phyloP scores from a whole-genome alignment of 306 rosid genomes.

The Cicer pinnatifidum region DNA sequence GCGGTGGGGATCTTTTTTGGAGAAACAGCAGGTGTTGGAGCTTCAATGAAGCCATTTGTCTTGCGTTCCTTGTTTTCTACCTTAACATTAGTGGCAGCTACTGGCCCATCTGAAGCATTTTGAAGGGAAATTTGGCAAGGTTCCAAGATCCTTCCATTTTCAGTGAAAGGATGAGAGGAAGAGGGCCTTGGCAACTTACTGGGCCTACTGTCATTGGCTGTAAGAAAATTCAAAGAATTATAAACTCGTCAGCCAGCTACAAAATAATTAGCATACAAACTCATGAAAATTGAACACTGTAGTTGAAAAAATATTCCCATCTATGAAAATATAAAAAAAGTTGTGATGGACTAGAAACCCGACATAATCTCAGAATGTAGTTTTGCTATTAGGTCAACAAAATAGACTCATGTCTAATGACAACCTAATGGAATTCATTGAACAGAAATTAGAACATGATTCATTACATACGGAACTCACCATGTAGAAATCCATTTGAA shows the following conservation, averaged over 20 bases:
- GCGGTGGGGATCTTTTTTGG: slow-evolving; percentile 41
- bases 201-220: slow-evolving; percentile 70
- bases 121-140: slow-evolving; percentile 55
- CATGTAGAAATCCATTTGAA: no score
- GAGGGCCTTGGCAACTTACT: slow-evolving; percentile 56
- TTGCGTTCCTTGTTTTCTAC: slow-evolving; percentile 54
- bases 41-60: slow-evolving; percentile 65
- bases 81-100: slow-evolving; percentile 50
- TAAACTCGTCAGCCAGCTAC: slow-evolving; percentile 43
- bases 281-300: slow-evolving; percentile 26
- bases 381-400: slow-evolving; percentile 14
- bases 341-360: slow-evolving; percentile 27
- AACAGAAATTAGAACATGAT: slow-evolving; percentile 34
- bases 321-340: not conserved
- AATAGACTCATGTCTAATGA: slow-evolving; percentile 24
- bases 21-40: slow-evolving; percentile 49
- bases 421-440: slow-evolving; percentile 30
- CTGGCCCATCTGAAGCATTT: slow-evolving; percentile 50
- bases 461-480: not conserved
- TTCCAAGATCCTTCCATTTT: slow-evolving; percentile 73
- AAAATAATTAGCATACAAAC: slow-evolving; percentile 37
- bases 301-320: slow-evolving; percentile 8
- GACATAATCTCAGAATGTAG: slow-evolving; percentile 24
- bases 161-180: slow-evolving; percentile 51
- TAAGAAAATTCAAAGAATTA: slow-evolving; percentile 50